Conservation (phyloP, 23 red algal species). For the Pyropia yezoensis region DNA sequence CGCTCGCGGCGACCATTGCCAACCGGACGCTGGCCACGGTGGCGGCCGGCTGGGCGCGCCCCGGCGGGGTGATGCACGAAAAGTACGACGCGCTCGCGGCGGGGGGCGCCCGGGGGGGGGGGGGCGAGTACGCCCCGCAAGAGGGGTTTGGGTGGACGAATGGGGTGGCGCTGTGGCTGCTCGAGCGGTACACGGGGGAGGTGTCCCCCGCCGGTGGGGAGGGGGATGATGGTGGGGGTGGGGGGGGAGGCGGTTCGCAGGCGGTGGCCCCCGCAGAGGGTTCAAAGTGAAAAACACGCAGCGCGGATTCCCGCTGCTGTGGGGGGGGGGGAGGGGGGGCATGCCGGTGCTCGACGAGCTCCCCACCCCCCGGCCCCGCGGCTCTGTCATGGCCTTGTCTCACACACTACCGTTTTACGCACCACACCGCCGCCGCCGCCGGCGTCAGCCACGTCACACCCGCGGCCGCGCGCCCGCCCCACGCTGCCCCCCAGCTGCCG, state of each 20-base stretch:
- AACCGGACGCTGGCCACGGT: slow-evolving; percentile 26
- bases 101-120: slow-evolving; percentile 21
- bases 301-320: too few relatives aligned
- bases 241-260: not conserved
- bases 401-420: too few relatives aligned
- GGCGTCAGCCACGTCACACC: too few relatives aligned
- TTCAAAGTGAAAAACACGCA: too few relatives aligned
- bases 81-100: slow-evolving; percentile 60
- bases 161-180: slow-evolving; percentile 58
- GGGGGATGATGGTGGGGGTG: not conserved
- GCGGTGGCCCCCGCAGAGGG: too few relatives aligned
- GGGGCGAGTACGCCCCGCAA: slow-evolving; percentile 82
- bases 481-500: too few relatives aligned
- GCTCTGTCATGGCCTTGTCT: too few relatives aligned
- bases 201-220: not conserved
- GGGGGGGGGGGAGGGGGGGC: not conserved
- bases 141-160: slow-evolving; percentile 97
- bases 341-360: too few relatives aligned
- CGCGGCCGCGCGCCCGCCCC: too few relatives aligned
- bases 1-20: slow-evolving; percentile 38
- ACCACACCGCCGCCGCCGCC: too few relatives aligned
- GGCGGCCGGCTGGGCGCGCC: slow-evolving; percentile 40
- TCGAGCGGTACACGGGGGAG: slow-evolving; percentile 17
- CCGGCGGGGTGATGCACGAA: slow-evolving; percentile 64
- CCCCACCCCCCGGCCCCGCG: too few relatives aligned